A percentile compares a stretch with the other conserved stretches of the same genome.
phyloP scores from a whole-genome alignment of 1,284 basidiomycete species.

The Xerocomus nothofagi region DNA sequence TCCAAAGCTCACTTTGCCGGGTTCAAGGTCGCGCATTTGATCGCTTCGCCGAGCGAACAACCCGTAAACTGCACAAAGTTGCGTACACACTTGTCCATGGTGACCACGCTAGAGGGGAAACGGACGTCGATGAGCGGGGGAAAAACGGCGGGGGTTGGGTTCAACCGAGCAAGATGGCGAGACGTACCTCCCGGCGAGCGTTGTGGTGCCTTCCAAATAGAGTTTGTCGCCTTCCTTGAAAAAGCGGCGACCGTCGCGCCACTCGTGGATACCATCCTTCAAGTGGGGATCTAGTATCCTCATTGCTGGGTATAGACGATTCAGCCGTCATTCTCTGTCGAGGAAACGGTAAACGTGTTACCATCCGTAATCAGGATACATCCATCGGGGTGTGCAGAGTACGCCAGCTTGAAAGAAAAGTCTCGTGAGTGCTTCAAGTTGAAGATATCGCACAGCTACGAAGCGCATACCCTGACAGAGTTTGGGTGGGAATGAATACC shows the following conservation, averaged over 20 bases:
- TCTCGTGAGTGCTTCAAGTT: slow-evolving; percentile 4
- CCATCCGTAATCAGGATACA: slow-evolving; percentile 90
- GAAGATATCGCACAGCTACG: not conserved
- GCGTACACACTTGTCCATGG: slow-evolving; percentile 79
- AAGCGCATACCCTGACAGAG: slow-evolving; percentile 69
- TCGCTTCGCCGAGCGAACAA: slow-evolving; percentile 78
- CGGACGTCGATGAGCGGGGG: not conserved
- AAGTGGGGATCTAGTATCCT: slow-evolving; percentile 85
- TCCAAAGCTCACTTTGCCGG: slow-evolving; percentile 62
- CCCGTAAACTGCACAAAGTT: slow-evolving; percentile 84
- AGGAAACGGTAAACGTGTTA: slow-evolving; percentile 33
- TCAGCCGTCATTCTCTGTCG: not conserved
- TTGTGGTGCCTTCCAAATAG: slow-evolving; percentile 81
- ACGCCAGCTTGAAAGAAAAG: slow-evolving; percentile 63
- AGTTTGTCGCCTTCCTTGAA: slow-evolving; percentile 81
- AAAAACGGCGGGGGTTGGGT: not conserved
- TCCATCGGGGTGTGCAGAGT: slow-evolving; percentile 77
- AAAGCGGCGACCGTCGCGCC: slow-evolving; percentile 79
- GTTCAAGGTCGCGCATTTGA: slow-evolving; percentile 82
- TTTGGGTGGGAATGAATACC: slow-evolving; percentile 91
- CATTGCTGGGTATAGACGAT: slow-evolving; percentile 54
- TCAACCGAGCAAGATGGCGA: not conserved
- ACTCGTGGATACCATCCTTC: slow-evolving; percentile 81
- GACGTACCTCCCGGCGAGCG: slow-evolving; percentile 75
- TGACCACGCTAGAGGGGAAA: slow-evolving; percentile 58